Percentiles rank a stretch among this genome's conserved stretches.
Conservation (phyloP, 495 filamentous ascomycete genomes). For the Oleoguttula mirabilis region DNA sequence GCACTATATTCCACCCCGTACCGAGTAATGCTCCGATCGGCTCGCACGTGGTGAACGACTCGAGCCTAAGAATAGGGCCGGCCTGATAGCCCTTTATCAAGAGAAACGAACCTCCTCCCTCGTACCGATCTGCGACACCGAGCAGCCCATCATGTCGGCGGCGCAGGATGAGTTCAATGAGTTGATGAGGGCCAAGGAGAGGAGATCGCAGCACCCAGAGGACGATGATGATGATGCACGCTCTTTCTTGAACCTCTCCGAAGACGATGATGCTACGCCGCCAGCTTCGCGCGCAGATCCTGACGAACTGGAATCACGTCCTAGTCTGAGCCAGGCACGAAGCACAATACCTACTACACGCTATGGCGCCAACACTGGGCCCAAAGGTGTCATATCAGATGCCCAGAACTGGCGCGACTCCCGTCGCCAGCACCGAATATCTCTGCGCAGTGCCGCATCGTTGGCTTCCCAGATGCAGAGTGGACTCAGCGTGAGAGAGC, state of each 20-base stretch:
- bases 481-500: slow-evolving; percentile 17
- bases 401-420: slow-evolving; percentile 82
- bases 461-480: slow-evolving; percentile 4
- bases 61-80: too few species aligned
- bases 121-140: too few species aligned
- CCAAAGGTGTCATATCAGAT: slow-evolving; percentile 96
- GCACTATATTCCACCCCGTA: too few species aligned
- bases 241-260: slow-evolving; percentile 23
- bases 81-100: too few species aligned
- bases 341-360: slow-evolving; percentile 40
- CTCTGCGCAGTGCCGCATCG: slow-evolving; percentile 11
- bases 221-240: slow-evolving; percentile 14
- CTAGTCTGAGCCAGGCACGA: slow-evolving; percentile 43
- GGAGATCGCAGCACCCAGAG: slow-evolving; percentile 34
- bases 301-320: slow-evolving; percentile 47
- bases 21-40: too few species aligned
- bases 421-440: slow-evolving; percentile 41
- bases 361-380: slow-evolving; percentile 72
- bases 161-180: slow-evolving; percentile 81
- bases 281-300: slow-evolving; percentile 22
- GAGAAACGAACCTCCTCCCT: too few species aligned
- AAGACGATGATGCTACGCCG: slow-evolving; percentile 40
- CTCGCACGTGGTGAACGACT: too few species aligned
- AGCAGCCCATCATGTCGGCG: slow-evolving; percentile 31
- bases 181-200: slow-evolving; percentile 47